Evolutionary conservation across 352 stramenopile genomes (phyloP), one percentile per base, ranked within the genome.

Genomic region (Pythium apleroticum): DNA sequence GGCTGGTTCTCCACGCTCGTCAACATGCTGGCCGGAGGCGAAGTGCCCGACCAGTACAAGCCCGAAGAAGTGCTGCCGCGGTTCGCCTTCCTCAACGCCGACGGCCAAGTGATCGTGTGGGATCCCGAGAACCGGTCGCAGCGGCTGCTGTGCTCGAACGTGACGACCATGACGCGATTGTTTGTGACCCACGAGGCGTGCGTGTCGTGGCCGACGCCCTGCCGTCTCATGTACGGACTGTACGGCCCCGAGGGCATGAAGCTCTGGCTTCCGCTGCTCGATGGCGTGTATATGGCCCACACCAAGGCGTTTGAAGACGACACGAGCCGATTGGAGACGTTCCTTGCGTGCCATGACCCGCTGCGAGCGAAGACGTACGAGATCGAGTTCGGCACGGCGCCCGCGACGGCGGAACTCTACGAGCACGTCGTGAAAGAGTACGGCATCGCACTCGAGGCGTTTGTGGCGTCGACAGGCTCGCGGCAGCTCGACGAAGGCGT

Each of bases 301-400:
- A 80, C 76, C 0, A 78, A 81, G 27, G 74, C 81, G 0, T 90
- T 91, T 57, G 79, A 88, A 53, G 62, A 78, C 1, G 83, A 92
- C 45, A 54, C 56, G 1, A 62, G 60, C 4, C 66, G 72, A 0
- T 60, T 93, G 1, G 68, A 89, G 52, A 91, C 78, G 1, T 95
- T 95, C 54, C 58, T 95, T 24, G 74, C 77, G 22, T 91, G 79
- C 33, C 83, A 95, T 45, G 87, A 95, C 39, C 87, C 87, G n/a
- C 60, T 90, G 53, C 81, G 86, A n/a, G 80, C 81, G 1, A 89
- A 91, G 58, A 91, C 84, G 15, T 89, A 90, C 63, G 84, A 89
- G 59, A 89, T 91, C 55, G 84, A 93, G 58, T 93, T 93, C 45
- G 81, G 80, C 31, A 87, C 80, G 0, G 84, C 80, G 0, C 75